Conservation (phyloP, 352 stramenopile species). For the Pythium coloratum region DNA sequence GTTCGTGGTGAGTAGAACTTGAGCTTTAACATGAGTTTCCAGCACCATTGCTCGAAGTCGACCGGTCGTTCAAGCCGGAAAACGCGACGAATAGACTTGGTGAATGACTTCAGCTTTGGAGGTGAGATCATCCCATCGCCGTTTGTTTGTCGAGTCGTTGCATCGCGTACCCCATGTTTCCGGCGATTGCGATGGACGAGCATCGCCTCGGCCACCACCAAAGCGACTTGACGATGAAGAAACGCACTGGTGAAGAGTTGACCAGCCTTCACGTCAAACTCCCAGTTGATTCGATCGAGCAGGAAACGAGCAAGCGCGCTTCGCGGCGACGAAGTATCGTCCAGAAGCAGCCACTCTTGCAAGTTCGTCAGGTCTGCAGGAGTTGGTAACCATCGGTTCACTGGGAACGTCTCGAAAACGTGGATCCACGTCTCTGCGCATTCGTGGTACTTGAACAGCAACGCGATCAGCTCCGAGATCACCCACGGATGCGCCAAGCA, state of each 20-base stretch:
- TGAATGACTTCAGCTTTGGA: slow-evolving; percentile 37
- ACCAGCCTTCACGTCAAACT: slow-evolving; percentile 65
- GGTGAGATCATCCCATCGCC: slow-evolving; percentile 17
- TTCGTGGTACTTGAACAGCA: slow-evolving; percentile 72
- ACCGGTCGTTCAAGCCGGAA: slow-evolving; percentile 65
- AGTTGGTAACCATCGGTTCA: slow-evolving; percentile 82
- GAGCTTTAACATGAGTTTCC: slow-evolving; percentile 82
- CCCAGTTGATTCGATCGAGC: slow-evolving; percentile 85
- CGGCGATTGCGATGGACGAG: slow-evolving; percentile 65
- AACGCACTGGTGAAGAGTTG: slow-evolving; percentile 65
- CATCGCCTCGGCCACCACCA: slow-evolving; percentile 77
- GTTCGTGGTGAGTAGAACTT: slow-evolving; percentile 76
- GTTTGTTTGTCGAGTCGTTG: slow-evolving; percentile 9
- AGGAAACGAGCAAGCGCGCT: slow-evolving; percentile 72
- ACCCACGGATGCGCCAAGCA: slow-evolving; percentile 37
- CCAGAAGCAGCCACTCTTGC: slow-evolving; percentile 81
- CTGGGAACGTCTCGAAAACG: slow-evolving; percentile 83
- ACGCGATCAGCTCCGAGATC: slow-evolving; percentile 40
- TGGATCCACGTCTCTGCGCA: slow-evolving; percentile 79
- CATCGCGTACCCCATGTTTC: slow-evolving; percentile 24
- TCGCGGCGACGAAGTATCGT: slow-evolving; percentile 60
- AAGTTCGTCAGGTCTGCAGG: slow-evolving; percentile 62
- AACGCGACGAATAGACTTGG: slow-evolving; percentile 71
- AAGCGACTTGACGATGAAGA: slow-evolving; percentile 74
- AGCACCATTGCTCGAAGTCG: slow-evolving; percentile 85